Conservation (phyloP, 768 basidiomycete species). For the Xerocomus spinulosus region DNA sequence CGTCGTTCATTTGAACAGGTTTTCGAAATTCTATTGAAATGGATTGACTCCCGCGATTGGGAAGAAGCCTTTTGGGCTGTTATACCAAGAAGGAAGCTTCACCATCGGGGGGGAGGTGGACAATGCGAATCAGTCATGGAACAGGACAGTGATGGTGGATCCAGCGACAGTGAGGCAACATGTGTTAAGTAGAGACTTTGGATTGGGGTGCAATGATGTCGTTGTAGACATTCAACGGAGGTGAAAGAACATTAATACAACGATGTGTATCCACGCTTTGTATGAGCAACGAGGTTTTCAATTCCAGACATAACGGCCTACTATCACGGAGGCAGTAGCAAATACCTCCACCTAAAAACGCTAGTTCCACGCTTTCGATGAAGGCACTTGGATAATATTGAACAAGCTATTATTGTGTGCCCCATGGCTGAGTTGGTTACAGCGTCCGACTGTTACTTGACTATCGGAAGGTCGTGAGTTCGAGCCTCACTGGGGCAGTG, state of each 20-base stretch:
- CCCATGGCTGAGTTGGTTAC: slow-evolving; percentile 52
- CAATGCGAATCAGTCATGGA: neutral
- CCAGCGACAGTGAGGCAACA: neutral
- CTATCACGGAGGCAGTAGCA: too few species aligned
- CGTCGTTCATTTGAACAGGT: slow-evolving; percentile 37
- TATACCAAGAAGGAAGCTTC: slow-evolving; percentile 89
- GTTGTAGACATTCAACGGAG: too few species aligned
- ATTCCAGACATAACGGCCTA: too few species aligned
- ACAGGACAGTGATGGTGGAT: neutral
- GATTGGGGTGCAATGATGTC: neutral
- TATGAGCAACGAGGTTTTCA: too few species aligned
- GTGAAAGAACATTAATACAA: too few species aligned
- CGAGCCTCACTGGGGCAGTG: slow-evolving; percentile 53
- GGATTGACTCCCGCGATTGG: slow-evolving; percentile 87
- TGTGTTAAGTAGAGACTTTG: neutral
- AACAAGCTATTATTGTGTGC: slow-evolving; percentile 30
- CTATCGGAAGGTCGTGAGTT: slow-evolving; percentile 51
- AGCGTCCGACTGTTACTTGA: slow-evolving; percentile 45
- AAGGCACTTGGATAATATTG: too few species aligned
- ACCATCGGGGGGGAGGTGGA: slow-evolving; percentile 25
- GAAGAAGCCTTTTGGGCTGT: slow-evolving; percentile 80
- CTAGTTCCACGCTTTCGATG: too few species aligned
- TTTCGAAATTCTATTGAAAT: slow-evolving; percentile 87
- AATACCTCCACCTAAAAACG: too few species aligned
- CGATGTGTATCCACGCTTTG: too few species aligned